These are phyloP conservation scores for Infundibulicybe gibba DNA, from an alignment of 768 basidiomycete species.

Conservation along the genomic window DNA sequence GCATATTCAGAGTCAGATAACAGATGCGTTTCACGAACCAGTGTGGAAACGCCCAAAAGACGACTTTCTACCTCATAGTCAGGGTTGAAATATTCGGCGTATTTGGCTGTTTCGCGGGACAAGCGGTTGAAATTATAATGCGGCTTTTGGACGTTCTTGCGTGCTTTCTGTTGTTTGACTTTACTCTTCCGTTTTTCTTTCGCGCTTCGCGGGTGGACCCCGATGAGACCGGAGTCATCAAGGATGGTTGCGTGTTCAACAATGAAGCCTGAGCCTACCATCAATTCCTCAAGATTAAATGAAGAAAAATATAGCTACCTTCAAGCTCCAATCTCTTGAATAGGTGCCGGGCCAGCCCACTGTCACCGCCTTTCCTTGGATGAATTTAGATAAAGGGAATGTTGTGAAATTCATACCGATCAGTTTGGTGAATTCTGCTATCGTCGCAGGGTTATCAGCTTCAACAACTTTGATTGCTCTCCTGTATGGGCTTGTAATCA, in stretches of 20 bases:
- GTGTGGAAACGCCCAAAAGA: conserved; percentile 55
- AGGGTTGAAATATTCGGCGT: conserved; percentile 69
- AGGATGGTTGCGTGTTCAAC: conserved; percentile 41
- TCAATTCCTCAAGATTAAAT: neutral
- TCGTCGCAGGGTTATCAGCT: conserved; percentile 34
- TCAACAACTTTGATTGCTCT: conserved; percentile 42
- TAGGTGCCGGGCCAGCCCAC: conserved; percentile 53
- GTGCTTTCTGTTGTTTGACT: conserved; percentile 35
- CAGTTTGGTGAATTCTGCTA: conserved; percentile 51
- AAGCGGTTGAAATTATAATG: conserved; percentile 55
- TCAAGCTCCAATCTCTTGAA: conserved; percentile 69
- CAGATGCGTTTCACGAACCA: conserved; percentile 35
- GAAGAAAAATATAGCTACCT: conserved; percentile 34
- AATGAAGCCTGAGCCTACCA: conserved; percentile 50
- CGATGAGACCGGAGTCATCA: conserved; percentile 48
- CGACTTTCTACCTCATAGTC: conserved; percentile 54
- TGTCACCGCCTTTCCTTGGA: conserved; percentile 42
- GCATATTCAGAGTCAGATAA: neutral
- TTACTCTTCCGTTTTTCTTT: conserved; percentile 38
- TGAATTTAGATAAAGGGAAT: neutral
- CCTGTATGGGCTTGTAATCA: conserved; percentile 4
- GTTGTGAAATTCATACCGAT: conserved; percentile 42
- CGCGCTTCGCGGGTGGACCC: conserved; percentile 31
- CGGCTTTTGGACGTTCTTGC: conserved; percentile 51
- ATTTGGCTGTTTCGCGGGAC: conserved; percentile 40